Evolutionary conservation across 345 rosid species (phyloP).

Genomic region (Citrus sinensis): DNA sequence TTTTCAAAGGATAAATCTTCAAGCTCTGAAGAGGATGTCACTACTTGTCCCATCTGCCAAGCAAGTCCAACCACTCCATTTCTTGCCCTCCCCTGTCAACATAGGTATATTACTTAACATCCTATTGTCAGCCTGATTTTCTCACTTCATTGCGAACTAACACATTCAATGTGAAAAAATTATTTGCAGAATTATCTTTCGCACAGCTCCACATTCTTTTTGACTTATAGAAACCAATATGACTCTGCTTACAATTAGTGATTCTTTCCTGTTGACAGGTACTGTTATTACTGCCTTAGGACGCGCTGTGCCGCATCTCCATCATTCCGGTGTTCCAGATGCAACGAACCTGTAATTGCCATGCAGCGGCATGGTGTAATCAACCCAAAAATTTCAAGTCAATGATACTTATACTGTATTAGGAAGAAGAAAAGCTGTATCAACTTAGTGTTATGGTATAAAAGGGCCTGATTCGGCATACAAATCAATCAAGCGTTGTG

Average conservation of each 20-base stretch:
- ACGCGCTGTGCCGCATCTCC: constrained; percentile 79
- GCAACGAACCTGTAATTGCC: constrained; percentile 74
- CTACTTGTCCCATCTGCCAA: constrained; percentile 79
- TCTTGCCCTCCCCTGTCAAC: constrained; percentile 90
- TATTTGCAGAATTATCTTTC: neutral
- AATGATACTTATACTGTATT: neutral
- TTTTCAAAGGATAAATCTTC: constrained; percentile 82
- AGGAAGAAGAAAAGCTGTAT: neutral
- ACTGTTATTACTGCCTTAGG: constrained; percentile 89
- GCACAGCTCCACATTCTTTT: constrained; percentile 7
- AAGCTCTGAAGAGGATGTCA: constrained; percentile 49
- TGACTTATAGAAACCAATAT: neutral
- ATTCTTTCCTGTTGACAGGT: constrained; percentile 49
- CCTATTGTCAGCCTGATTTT: neutral
- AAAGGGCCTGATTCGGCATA: constrained; percentile 11
- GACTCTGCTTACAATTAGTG: neutral
- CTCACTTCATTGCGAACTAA: neutral
- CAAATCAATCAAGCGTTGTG: neutral
- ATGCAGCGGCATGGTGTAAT: constrained; percentile 69
- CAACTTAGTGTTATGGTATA: neutral
- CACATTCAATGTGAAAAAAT: neutral
- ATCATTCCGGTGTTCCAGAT: constrained; percentile 73
- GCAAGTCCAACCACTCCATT: constrained; percentile 76
- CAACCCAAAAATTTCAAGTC: constrained; percentile 16
- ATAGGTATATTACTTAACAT: constrained; percentile 48